Evolutionary conservation across 352 stramenopile species (phyloP).

Genomic region (Pythium apleroticum): DNA sequence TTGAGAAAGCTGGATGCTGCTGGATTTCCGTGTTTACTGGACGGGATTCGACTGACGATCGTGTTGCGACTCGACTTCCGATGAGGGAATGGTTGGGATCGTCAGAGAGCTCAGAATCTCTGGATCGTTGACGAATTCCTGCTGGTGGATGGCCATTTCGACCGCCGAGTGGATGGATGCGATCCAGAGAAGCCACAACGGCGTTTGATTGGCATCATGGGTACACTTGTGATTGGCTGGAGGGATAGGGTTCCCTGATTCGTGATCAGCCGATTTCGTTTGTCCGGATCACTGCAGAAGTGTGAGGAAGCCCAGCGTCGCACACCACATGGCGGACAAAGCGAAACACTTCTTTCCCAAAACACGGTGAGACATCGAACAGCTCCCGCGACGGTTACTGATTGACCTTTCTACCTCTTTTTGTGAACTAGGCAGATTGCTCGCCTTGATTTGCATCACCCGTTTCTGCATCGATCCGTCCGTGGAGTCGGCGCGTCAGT

Average conservation of each 20-base stretch:
- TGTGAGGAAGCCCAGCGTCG: conserved; percentile 1
- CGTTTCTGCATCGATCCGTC: neutral
- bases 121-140: conserved; percentile 8
- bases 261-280: neutral
- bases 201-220: conserved; percentile 1
- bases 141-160: neutral
- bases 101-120: neutral
- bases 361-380: neutral
- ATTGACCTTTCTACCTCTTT: neutral
- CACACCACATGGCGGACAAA: neutral
- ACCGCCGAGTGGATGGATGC: neutral
- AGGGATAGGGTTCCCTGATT: neutral
- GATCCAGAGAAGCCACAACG: neutral
- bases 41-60: neutral
- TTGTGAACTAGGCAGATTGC: neutral
- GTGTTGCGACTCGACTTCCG: neutral
- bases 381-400: neutral
- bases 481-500: neutral
- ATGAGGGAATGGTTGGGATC: neutral
- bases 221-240: conserved; percentile 1
- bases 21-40: neutral
- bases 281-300: neutral
- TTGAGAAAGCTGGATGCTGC: neutral
- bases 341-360: conserved; percentile 1
- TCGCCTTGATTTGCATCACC: neutral